Conservation (phyloP, 23 red algal species). For the Gracilariopsis chorda region DNA sequence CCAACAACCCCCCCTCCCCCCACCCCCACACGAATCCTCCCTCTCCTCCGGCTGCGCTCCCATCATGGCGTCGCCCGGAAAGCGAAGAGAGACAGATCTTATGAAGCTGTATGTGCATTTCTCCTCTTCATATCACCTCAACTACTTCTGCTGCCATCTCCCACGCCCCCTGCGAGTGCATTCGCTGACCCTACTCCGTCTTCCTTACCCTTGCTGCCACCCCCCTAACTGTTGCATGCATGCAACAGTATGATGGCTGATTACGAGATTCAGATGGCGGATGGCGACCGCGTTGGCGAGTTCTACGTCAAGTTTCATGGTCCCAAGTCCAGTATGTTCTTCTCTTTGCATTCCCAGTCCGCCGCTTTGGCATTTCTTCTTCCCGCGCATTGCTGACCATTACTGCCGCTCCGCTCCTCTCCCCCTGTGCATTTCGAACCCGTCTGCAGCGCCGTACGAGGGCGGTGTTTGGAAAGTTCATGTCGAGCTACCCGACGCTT, state of each 20-base stretch:
- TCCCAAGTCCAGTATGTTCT: conserved; percentile 75
- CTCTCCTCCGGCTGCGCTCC: conserved; percentile 4
- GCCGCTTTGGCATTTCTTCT: background rate
- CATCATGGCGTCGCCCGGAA: conserved; percentile 90
- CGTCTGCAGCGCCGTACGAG: conserved; percentile 81
- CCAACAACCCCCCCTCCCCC: background rate
- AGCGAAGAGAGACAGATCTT: conserved; percentile 94
- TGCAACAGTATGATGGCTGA: conserved; percentile 93
- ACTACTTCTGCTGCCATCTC: too few relatives aligned
- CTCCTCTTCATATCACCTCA: too few relatives aligned
- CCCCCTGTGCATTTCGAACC: background rate
- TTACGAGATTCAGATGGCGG: conserved; percentile 95
- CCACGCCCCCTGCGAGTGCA: background rate
- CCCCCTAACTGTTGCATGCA: background rate
- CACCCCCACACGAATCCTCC: background rate
- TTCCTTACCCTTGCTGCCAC: background rate
- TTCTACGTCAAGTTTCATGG: conserved; percentile 99
- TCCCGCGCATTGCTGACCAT: background rate
- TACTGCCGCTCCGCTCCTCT: too few relatives aligned
- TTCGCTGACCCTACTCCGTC: background rate
- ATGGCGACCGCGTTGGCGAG: conserved; percentile 89
- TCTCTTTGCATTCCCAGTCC: background rate
- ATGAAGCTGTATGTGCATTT: conserved; percentile 95
- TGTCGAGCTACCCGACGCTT: conserved; percentile 94
- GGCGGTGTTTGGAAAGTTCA: conserved; percentile 99